phyloP scores from a whole-genome alignment of 805 yeast species.

The Blastobotrys parvus region DNA sequence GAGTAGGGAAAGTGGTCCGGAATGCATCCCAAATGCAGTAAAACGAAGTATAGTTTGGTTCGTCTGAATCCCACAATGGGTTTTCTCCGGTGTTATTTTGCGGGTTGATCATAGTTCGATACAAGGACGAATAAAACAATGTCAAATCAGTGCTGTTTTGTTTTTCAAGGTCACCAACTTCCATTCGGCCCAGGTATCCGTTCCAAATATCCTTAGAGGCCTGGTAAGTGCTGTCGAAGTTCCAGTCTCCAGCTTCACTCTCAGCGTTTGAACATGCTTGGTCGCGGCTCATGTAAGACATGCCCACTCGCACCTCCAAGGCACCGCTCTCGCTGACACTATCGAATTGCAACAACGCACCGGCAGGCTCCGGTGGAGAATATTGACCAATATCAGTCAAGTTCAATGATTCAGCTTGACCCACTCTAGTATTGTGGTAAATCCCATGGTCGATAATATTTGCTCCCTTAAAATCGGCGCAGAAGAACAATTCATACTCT shows the following conservation, averaged over 20 bases:
- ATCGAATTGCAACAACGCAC: constrained; percentile 1
- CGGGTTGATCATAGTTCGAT: constrained; percentile 29
- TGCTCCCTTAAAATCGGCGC: constrained; percentile 3
- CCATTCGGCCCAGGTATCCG: constrained; percentile 13
- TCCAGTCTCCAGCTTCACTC: constrained; percentile 17
- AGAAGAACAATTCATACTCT: constrained; percentile 1
- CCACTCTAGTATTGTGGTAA: background rate
- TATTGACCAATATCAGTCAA: background rate
- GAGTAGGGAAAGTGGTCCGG: constrained; percentile 30
- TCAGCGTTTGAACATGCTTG: constrained; percentile 25
- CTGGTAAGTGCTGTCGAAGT: constrained; percentile 15
- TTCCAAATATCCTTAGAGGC: constrained; percentile 17
- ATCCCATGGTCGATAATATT: background rate
- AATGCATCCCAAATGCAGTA: constrained; percentile 35
- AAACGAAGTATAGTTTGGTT: constrained; percentile 32
- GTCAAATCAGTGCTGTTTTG: background rate
- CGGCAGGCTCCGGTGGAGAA: background rate
- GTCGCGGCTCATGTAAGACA: constrained; percentile 27
- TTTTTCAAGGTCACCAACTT: constrained; percentile 3
- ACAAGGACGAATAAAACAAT: constrained; percentile 24
- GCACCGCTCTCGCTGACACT: background rate
- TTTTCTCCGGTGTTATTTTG: constrained; percentile 30
- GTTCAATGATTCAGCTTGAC: background rate
- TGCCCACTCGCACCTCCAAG: constrained; percentile 20
- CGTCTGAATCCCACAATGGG: constrained; percentile 22